Base-by-base conservation (phyloP, 148 eudicot genomes). In the Rhododendron ferrugineum region DNA sequence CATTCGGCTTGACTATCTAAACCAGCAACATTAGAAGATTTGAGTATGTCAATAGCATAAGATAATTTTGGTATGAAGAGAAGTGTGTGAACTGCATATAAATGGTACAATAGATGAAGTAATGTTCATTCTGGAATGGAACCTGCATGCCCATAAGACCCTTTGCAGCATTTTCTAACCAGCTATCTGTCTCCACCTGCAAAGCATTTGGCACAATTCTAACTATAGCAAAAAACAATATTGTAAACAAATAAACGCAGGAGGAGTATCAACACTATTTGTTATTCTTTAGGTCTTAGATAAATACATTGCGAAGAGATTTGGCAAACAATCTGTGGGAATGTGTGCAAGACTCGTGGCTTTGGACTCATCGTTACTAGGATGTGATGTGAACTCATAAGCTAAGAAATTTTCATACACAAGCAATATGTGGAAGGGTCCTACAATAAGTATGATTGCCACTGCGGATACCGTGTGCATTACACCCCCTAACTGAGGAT, bases 111-210 rank as follows among this genome's bases (percentile, higher is more conserved):
- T 5, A 44, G 46, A 23, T 79, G 32, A 79, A 72, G 26, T 34
- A 30, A 30, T 60, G 56, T 56, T 50, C 34, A 76, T 78, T 84
- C 40, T 64, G 81, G 79, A 79, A 78, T 26, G 20, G 32, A 54
- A 96, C 99, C 98, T 97, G 99, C 79, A 86, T 82, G 83, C 99
- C 99, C 99, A 97, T 97, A 60, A 97, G 94, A 88, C 99, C 99
- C 87, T 97, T 97, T 77, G 92, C 94, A 84, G 99, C 99, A 91
- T 97, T 95, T 90, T 97, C 99, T 78, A 97, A 84, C 99, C 99
- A 97, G 92, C 99, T 94, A 84, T 97, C 99, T 26, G 99, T 97
- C 90, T 94, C 99, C 86, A 90, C 89, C 99, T 97, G 89, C 89
- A 90, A 66, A 54, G 85, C 20, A 62, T 18, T 44, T 47, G 36